Conservation (phyloP, 78 protist species). For the Isochrysis galbana region DNA sequence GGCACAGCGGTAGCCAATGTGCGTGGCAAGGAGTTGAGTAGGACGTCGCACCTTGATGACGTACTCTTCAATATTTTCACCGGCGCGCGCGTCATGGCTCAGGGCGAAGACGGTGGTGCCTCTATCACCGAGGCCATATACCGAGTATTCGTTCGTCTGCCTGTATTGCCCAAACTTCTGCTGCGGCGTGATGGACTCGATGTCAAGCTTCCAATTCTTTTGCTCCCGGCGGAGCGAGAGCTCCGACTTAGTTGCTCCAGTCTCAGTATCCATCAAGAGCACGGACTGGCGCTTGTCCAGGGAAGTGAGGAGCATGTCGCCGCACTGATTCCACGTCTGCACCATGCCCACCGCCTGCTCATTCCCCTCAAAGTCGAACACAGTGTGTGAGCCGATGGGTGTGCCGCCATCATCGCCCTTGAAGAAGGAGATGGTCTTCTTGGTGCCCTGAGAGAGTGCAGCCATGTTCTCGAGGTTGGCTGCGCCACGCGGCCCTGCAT, state of each 20-base stretch:
- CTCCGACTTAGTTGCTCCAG: not conserved
- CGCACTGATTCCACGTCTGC: constrained; percentile 15
- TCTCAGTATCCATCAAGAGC: not conserved
- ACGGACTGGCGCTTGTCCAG: not conserved
- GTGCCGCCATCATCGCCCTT: constrained; percentile 4
- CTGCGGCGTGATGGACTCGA: constrained; percentile 24
- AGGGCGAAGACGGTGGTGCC: not conserved
- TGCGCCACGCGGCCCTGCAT: constrained; percentile 8
- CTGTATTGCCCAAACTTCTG: constrained; percentile 18
- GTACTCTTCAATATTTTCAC: not conserved
- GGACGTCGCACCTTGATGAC: not conserved
- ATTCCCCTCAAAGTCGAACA: not conserved
- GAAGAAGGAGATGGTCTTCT: not conserved
- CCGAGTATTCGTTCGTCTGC: not conserved
- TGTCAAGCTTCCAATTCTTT: not conserved
- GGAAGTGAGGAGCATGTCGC: not conserved
- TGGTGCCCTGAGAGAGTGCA: not conserved
- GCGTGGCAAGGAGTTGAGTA: too few relatives aligned
- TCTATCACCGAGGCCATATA: not conserved
- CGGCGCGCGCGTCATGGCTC: constrained; percentile 7
- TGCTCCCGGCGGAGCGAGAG: not conserved
- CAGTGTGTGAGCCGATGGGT: not conserved
- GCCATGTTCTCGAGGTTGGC: not conserved
- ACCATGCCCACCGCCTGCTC: not conserved
- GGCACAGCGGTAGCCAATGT: too few relatives aligned